Percentiles rank a stretch among this genome's conserved stretches.
Conservation (phyloP, 2,329 filamentous ascomycete genomes). For the Nigrograna mackinnonii region DNA sequence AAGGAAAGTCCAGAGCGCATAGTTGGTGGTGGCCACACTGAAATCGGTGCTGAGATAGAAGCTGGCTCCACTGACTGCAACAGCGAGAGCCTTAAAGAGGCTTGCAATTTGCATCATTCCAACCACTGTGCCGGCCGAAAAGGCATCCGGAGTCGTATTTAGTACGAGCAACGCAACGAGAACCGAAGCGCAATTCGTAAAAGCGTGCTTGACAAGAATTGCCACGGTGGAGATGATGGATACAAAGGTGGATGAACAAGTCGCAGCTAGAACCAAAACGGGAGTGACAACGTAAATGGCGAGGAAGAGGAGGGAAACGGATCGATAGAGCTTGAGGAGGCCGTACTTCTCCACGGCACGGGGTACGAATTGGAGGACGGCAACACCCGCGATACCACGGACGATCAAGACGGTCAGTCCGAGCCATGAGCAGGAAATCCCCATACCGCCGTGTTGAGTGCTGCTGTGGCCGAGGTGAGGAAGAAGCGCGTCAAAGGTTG, state of each 20-base stretch:
- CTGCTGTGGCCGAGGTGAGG: constrained; percentile 52
- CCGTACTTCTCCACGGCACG: constrained; percentile 41
- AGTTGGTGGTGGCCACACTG: constrained; percentile 47
- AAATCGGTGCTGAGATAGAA: constrained; percentile 50
- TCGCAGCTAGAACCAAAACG: constrained; percentile 40
- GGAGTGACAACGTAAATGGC: constrained; percentile 45
- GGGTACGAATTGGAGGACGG: constrained; percentile 43
- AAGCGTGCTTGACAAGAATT: constrained; percentile 47
- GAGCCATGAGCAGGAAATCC: constrained; percentile 50
- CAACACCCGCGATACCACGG: constrained; percentile 44
- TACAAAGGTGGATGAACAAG: constrained; percentile 33
- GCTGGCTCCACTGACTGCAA: constrained; percentile 48
- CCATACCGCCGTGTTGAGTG: constrained; percentile 49
- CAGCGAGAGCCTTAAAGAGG: constrained; percentile 52
- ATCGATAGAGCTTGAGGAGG: constrained; percentile 48
- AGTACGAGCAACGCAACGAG: constrained; percentile 51
- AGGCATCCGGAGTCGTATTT: constrained; percentile 52
- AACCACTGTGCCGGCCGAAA: constrained; percentile 50
- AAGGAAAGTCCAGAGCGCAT: constrained; percentile 49
- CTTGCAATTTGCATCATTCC: constrained; percentile 52
- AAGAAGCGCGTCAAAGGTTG: constrained; percentile 55
- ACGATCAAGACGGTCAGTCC: constrained; percentile 46
- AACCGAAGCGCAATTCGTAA: constrained; percentile 46
- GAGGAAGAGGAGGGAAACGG: constrained; percentile 43
- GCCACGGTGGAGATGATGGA: constrained; percentile 42